A percentile compares a stretch with the other conserved stretches of the same genome.
These are phyloP conservation scores for Beauveria australis DNA, from an alignment of 2,329 filamentous ascomycete species.

Conservation along the genomic window DNA sequence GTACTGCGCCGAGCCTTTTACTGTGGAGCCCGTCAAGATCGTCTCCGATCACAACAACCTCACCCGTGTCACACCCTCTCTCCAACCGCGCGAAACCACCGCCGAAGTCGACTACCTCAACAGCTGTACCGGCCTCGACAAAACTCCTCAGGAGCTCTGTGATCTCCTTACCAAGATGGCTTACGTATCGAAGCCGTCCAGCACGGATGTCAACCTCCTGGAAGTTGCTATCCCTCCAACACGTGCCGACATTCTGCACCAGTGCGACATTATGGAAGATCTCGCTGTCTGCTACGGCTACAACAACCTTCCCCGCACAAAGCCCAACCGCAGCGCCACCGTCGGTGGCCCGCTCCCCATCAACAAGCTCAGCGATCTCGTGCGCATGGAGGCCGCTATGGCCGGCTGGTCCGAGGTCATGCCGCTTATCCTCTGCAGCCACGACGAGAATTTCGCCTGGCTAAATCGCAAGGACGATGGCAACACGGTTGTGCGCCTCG, in stretches of 20 bases:
- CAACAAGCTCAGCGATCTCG: constrained; percentile 91
- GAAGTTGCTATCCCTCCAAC: constrained; percentile 82
- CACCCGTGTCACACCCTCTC: constrained; percentile 70
- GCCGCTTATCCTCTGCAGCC: constrained; percentile 91
- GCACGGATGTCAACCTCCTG: constrained; percentile 59
- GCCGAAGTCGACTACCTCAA: constrained; percentile 93
- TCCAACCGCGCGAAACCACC: constrained; percentile 66
- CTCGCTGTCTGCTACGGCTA: constrained; percentile 95
- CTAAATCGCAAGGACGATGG: constrained; percentile 86
- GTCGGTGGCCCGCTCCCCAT: constrained; percentile 80
- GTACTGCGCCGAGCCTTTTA: constrained; percentile 83
- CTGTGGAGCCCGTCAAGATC: constrained; percentile 87
- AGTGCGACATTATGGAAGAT: constrained; percentile 98
- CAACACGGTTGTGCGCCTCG: constrained; percentile 71
- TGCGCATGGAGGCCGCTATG: constrained; percentile 83
- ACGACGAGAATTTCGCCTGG: constrained; percentile 97
- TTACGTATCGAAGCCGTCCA: constrained; percentile 69
- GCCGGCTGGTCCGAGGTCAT: constrained; percentile 95
- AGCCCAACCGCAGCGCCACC: constrained; percentile 77
- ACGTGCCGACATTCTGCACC: constrained; percentile 87
- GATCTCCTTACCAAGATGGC: constrained; percentile 83
- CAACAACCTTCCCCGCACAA: constrained; percentile 84
- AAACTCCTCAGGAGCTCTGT: constrained; percentile 68
- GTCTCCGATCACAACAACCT: constrained; percentile 85
- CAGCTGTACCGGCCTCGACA: constrained; percentile 74